A percentile compares a stretch with the other conserved stretches of the same genome.
phyloP scores from a whole-genome alignment of 345 rosid species.

The Pugionium dolabratum region DNA sequence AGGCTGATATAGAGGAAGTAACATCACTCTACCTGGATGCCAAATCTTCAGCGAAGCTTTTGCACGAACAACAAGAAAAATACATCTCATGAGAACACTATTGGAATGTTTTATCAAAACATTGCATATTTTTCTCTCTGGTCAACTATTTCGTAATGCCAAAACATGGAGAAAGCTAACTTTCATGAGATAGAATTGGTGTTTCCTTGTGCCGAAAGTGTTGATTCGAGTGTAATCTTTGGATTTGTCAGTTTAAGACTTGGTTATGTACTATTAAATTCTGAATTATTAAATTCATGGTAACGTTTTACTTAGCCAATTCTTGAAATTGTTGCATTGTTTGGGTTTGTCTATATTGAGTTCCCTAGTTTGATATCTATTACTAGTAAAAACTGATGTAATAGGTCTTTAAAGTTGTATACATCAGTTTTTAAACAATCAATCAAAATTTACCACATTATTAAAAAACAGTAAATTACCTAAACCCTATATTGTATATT shows the following conservation, averaged over 20 bases:
- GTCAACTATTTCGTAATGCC: constrained; percentile 16
- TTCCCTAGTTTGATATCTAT: not conserved
- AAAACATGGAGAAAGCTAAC: not conserved
- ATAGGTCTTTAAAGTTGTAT: too few species aligned
- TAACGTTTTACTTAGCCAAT: not conserved
- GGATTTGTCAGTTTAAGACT: not conserved
- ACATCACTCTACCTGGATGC: constrained; percentile 76
- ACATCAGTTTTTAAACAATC: too few species aligned
- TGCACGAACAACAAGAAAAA: constrained; percentile 90
- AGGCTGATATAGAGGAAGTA: constrained; percentile 95
- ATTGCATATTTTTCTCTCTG: not conserved
- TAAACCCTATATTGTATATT: too few species aligned
- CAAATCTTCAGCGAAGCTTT: constrained; percentile 87
- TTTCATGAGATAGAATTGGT: not conserved
- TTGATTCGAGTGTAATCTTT: not conserved
- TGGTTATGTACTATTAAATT: not conserved
- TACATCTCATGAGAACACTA: constrained; percentile 60
- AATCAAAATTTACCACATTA: too few species aligned
- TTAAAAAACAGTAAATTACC: too few species aligned
- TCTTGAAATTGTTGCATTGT: not conserved
- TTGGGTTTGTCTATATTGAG: not conserved
- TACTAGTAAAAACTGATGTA: too few species aligned
- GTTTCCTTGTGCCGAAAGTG: not conserved
- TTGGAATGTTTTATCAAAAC: not conserved
- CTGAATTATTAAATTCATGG: not conserved